Conservation (phyloP, 495 filamentous ascomycete genomes). For the Patellaria atrata region DNA sequence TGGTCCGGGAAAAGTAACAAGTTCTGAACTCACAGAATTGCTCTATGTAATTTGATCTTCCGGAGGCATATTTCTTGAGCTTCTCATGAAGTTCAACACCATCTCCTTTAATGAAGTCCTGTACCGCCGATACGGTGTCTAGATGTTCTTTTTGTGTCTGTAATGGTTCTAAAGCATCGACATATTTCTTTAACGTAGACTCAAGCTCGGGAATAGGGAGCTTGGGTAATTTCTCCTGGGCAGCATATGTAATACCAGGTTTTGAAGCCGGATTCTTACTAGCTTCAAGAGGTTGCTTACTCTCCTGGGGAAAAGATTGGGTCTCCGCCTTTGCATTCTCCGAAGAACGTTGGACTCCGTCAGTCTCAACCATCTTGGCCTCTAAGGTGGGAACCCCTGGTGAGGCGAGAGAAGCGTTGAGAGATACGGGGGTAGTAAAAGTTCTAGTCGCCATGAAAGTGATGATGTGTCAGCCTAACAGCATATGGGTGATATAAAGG, state of each 20-base stretch:
- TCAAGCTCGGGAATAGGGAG: constrained; percentile 91
- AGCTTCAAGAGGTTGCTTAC: constrained; percentile 31
- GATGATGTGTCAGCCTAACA: constrained; percentile 35
- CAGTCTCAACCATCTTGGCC: constrained; percentile 15
- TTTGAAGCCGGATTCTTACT: constrained; percentile 30
- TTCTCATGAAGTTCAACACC: constrained; percentile 77
- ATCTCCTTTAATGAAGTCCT: constrained; percentile 74
- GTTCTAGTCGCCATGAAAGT: constrained; percentile 31
- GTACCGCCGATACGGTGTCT: constrained; percentile 64
- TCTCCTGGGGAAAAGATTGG: constrained; percentile 30
- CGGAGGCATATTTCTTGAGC: constrained; percentile 83
- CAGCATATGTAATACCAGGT: constrained; percentile 71
- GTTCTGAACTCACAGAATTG: constrained; percentile 71
- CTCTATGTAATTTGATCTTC: constrained; percentile 92
- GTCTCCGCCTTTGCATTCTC: constrained; percentile 28
- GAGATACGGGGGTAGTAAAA: constrained; percentile 51
- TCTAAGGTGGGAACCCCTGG: background rate
- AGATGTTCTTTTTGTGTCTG: constrained; percentile 69
- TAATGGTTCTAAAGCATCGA: constrained; percentile 65
- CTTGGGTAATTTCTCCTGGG: constrained; percentile 79
- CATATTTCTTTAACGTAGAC: constrained; percentile 61
- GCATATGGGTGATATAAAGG: constrained; percentile 58
- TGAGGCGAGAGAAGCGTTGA: constrained; percentile 46
- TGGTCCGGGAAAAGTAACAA: background rate
- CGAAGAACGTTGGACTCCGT: constrained; percentile 21